Conservation (phyloP, 805 yeast genomes). For the Candida adriatica region DNA sequence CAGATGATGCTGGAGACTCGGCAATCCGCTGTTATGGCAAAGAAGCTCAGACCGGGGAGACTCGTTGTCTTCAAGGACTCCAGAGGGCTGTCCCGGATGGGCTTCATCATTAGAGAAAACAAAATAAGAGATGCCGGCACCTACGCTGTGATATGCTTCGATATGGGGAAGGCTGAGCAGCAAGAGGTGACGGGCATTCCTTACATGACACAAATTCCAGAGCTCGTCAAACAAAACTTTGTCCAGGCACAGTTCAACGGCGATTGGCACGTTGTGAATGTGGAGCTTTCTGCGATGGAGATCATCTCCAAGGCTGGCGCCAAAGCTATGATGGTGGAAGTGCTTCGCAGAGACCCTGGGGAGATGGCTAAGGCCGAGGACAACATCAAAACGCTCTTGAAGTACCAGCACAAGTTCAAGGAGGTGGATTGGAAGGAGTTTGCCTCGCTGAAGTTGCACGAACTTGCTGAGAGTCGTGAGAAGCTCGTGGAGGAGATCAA, state of each 20-base stretch:
- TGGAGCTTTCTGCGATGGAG: constrained; percentile 36
- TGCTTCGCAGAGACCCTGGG: constrained; percentile 11
- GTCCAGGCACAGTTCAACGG: constrained; percentile 23
- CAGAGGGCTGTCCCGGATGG: constrained; percentile 35
- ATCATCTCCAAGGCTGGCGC: constrained; percentile 33
- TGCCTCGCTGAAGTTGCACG: constrained; percentile 30
- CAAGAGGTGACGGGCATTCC: constrained; percentile 30
- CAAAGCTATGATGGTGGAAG: constrained; percentile 6
- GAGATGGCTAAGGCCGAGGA: constrained; percentile 31
- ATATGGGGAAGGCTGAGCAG: constrained; percentile 31
- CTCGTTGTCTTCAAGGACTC: constrained; percentile 51
- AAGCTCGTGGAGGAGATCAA: constrained; percentile 27
- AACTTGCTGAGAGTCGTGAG: constrained; percentile 32
- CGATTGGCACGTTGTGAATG: constrained; percentile 28
- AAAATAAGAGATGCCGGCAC: constrained; percentile 7
- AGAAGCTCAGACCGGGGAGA: constrained; percentile 46
- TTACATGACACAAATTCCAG: constrained; percentile 24
- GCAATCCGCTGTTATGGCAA: constrained; percentile 40
- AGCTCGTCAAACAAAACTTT: constrained; percentile 23
- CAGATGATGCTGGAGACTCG: constrained; percentile 42
- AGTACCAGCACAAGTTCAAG: constrained; percentile 33
- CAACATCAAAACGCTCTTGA: constrained; percentile 30
- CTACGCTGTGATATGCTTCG: constrained; percentile 37
- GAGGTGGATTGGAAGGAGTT: constrained; percentile 36
- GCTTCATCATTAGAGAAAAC: constrained; percentile 43